These are phyloP conservation scores for Coprinopsis sp. DNA, from an alignment of 768 basidiomycete genomes.

Conservation along the genomic window DNA sequence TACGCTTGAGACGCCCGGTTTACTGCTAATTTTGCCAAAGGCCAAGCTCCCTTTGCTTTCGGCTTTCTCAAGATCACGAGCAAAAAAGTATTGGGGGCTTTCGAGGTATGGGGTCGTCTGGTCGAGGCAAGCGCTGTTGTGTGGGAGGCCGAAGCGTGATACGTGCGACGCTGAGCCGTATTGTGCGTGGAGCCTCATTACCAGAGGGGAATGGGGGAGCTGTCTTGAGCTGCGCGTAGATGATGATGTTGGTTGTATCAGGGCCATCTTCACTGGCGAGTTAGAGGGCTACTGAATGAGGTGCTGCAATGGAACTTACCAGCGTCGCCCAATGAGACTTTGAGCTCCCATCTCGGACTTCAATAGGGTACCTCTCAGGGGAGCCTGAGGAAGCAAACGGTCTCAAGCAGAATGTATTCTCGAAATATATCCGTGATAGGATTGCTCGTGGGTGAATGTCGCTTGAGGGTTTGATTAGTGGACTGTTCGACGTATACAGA, in stretches of 20 bases:
- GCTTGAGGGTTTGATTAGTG: constrained; percentile 28
- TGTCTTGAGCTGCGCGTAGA: constrained; percentile 31
- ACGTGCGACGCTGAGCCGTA: constrained; percentile 55
- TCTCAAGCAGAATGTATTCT: constrained; percentile 60
- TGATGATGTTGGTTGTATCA: constrained; percentile 63
- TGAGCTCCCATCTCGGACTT: too few relatives aligned
- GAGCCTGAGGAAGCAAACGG: constrained; percentile 26
- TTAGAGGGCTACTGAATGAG: neutral
- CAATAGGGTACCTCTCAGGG: constrained; percentile 39
- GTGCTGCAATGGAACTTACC: constrained; percentile 34
- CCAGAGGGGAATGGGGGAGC: constrained; percentile 7
- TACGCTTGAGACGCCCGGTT: neutral
- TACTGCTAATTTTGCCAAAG: neutral
- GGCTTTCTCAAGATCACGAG: constrained; percentile 11
- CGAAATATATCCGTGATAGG: constrained; percentile 62
- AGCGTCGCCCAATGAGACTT: constrained; percentile 65
- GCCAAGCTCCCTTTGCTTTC: constrained; percentile 14
- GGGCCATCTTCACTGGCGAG: constrained; percentile 47
- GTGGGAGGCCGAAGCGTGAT: constrained; percentile 42
- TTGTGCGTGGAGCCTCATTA: constrained; percentile 25
- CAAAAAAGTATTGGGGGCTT: constrained; percentile 48
- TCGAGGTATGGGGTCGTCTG: constrained; percentile 78
- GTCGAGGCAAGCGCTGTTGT: constrained; percentile 38
- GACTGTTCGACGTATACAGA: neutral
- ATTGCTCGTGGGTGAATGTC: constrained; percentile 66